phyloP scores from a whole-genome alignment of 2,329 filamentous ascomycete species.

The Ophiostoma himal-ulmi region DNA sequence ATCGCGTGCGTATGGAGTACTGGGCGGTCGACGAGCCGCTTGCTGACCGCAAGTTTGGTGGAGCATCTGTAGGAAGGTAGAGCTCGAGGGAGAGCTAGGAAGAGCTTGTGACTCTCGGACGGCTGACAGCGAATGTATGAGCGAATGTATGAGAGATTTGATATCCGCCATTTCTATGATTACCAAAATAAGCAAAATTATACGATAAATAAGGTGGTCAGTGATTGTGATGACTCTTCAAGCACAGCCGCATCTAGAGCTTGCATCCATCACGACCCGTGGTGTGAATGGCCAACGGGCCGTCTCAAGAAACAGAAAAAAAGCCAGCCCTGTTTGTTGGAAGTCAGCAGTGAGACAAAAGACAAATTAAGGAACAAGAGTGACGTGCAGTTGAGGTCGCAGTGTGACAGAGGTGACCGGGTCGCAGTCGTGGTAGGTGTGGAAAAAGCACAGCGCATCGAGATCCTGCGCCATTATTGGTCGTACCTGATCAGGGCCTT shows the following conservation, averaged over 20 bases:
- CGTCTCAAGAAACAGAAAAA: neutral
- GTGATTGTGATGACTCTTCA: neutral
- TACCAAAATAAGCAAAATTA: neutral
- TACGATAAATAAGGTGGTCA: neutral
- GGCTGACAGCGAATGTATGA: neutral
- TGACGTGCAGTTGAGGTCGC: slow-evolving; percentile 20
- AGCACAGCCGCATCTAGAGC: neutral
- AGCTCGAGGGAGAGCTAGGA: neutral
- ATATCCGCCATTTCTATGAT: neutral
- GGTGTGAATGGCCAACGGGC: slow-evolving; percentile 6
- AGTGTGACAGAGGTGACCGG: slow-evolving; percentile 16
- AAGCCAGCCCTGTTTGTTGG: neutral
- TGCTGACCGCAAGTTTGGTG: slow-evolving; percentile 12
- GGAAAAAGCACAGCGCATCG: slow-evolving; percentile 5
- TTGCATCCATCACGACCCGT: neutral
- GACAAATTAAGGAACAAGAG: neutral
- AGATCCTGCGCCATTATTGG: slow-evolving; percentile 21
- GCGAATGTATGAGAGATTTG: neutral
- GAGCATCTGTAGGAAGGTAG: neutral
- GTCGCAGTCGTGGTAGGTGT: neutral
- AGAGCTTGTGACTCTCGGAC: neutral
- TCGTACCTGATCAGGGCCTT: neutral
- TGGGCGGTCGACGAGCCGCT: neutral
- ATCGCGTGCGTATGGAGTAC: neutral
- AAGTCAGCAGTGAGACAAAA: neutral